Evolutionary conservation across 495 filamentous ascomycete genomes (phyloP), one percentile per base, ranked within the genome.

Genomic region (Recurvomyces mirabilis): DNA sequence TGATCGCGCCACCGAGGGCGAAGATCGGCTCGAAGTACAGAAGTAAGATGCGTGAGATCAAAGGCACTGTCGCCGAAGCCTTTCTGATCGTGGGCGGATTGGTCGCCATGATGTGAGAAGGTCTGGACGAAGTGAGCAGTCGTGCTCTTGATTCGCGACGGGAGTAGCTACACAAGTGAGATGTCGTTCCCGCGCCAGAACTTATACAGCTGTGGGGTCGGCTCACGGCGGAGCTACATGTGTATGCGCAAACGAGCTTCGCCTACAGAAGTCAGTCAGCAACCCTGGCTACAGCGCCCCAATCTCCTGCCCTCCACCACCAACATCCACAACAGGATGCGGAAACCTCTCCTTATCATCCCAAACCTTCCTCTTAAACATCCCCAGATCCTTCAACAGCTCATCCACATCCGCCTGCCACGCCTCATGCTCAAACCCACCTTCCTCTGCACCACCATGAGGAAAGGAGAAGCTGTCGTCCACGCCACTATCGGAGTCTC

Each of bases 341-440:
- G 39, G 39, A 36, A 53, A 81, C 46, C 77, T 64, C 48, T 70
- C 65, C 52, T 73, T 67, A 56, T 98, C 91, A 49, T 88, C 84
- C 13, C 69, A 75, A 26, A 94, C 70, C 66, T 94, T 94, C 53
- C 76, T 73, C 56, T 79, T 80, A 63, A 95, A 93, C 52, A 93
- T 55, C 15, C 74, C 74, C 32, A 98, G 56, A 54, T 93, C 87
- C 41, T 77, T 73, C 43, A 94, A 41, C 38, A 65, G 52, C 34
- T 79, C 75, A 44, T 80, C 70, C 69, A 85, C 78, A 54, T 73
- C 68, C 21, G 72, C 70, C 41, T 60, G 55, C 41, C 58, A 57
- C 12, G 41, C 63, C 35, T 71, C 64, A 35, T 69, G 63, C 35
- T 68, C 66, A 40, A 47, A 49, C 24, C 49, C 55, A n/a, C 54